phyloP scores from a whole-genome alignment of 2,329 filamentous ascomycete species.

The Clarireedia monteithiana region DNA sequence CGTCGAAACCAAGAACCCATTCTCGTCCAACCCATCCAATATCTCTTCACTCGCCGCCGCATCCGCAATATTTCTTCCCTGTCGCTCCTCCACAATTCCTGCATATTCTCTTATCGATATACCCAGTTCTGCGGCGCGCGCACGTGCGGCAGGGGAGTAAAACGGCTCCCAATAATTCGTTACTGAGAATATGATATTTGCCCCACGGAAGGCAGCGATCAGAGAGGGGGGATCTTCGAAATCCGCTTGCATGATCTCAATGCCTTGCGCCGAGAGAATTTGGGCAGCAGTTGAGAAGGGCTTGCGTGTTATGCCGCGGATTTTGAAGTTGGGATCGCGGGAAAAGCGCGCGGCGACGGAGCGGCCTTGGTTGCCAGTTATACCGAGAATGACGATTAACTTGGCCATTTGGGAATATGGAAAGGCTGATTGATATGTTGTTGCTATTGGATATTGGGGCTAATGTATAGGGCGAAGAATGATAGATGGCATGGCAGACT shows the following conservation, averaged over 20 bases:
- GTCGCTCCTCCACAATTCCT: conserved; percentile 40
- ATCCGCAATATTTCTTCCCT: conserved; percentile 48
- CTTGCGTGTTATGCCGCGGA: conserved; percentile 42
- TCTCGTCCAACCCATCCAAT: conserved; percentile 31
- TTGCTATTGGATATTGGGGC: too few relatives aligned
- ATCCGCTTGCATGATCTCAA: conserved; percentile 34
- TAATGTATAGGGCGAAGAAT: too few relatives aligned
- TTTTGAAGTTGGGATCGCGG: conserved; percentile 34
- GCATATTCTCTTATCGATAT: conserved; percentile 22
- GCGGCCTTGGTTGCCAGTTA: conserved; percentile 31
- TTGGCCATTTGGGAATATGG: not conserved
- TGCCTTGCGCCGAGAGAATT: conserved; percentile 33
- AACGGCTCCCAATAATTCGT: conserved; percentile 28
- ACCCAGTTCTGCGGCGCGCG: conserved; percentile 26
- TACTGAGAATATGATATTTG: conserved; percentile 33
- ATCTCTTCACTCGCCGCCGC: conserved; percentile 36
- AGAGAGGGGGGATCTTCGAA: conserved; percentile 19
- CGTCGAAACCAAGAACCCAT: conserved; percentile 17
- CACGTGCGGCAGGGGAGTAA: not conserved
- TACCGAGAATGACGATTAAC: conserved; percentile 1
- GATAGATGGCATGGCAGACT: too few relatives aligned
- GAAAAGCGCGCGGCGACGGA: conserved; percentile 40
- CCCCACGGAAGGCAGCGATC: conserved; percentile 29
- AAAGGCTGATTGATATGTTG: too few relatives aligned
- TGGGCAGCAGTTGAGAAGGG: conserved; percentile 33